Evolutionary conservation across 495 filamentous ascomycete genomes (phyloP).

Genomic region (Penicillium desertorum): DNA sequence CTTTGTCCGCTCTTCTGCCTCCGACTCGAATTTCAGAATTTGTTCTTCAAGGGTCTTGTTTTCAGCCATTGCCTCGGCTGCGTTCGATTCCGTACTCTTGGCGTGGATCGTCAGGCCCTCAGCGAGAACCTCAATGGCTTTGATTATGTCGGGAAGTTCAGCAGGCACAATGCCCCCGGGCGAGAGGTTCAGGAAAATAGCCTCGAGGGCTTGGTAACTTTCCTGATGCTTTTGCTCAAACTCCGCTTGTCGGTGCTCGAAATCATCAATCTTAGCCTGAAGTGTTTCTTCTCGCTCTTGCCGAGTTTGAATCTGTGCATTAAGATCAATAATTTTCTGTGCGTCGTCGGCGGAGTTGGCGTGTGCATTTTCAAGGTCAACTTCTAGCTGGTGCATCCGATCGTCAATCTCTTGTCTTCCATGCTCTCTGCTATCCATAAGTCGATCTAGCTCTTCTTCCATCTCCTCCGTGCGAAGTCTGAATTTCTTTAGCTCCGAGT

Average conservation of each 20-base stretch:
- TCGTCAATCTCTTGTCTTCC: constrained; percentile 68
- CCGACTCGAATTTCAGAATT: constrained; percentile 39
- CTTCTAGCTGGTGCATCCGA: constrained; percentile 64
- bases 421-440: constrained; percentile 78
- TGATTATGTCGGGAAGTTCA: constrained; percentile 58
- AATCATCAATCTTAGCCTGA: constrained; percentile 45
- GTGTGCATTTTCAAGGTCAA: constrained; percentile 63
- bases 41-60: constrained; percentile 53
- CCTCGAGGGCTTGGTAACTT: constrained; percentile 55
- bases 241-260: constrained; percentile 48
- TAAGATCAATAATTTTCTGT: constrained; percentile 42
- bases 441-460: constrained; percentile 85
- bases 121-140: constrained; percentile 61
- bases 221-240: constrained; percentile 52
- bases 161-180: constrained; percentile 54
- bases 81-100: constrained; percentile 41
- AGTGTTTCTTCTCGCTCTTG: constrained; percentile 53
- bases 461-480: constrained; percentile 77
- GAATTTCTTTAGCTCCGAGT: constrained; percentile 71
- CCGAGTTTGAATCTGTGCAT: constrained; percentile 52
- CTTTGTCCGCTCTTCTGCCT: constrained; percentile 46
- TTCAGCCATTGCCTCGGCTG: constrained; percentile 38
- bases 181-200: constrained; percentile 61
- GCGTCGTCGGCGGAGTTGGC: constrained; percentile 57
- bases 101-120: constrained; percentile 54